phyloP scores from a whole-genome alignment of 306 rosid species.

The Betula pendula region DNA sequence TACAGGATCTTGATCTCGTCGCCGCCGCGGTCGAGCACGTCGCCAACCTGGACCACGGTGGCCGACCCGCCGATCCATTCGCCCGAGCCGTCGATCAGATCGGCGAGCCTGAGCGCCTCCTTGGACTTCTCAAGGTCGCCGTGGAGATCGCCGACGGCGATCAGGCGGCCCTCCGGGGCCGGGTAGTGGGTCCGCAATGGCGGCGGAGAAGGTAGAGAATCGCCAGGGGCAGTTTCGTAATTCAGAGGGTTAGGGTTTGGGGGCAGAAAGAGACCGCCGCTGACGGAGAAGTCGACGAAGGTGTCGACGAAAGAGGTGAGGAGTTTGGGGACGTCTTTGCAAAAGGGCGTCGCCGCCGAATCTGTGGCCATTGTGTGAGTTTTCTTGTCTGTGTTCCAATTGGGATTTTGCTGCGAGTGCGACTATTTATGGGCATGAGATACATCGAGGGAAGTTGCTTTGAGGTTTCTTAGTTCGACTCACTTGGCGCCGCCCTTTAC shows the following conservation, averaged over 20 bases:
- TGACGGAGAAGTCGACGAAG: constrained; percentile 89
- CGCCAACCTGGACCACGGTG: constrained; percentile 83
- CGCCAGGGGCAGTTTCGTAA: background rate
- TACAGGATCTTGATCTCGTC: constrained; percentile 80
- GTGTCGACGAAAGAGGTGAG: constrained; percentile 76
- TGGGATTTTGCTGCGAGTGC: too few species aligned
- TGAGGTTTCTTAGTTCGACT: too few species aligned
- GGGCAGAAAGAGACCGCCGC: constrained; percentile 66
- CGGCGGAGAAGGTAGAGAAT: background rate
- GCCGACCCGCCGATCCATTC: constrained; percentile 74
- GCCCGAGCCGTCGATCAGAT: constrained; percentile 57
- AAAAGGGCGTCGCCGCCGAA: constrained; percentile 27
- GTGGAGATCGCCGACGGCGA: constrained; percentile 88
- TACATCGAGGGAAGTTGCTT: too few species aligned
- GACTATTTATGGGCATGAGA: too few species aligned
- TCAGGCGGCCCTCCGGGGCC: constrained; percentile 44
- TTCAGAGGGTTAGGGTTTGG: background rate
- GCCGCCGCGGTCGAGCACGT: constrained; percentile 88
- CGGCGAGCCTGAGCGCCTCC: constrained; percentile 69
- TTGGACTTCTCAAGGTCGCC: constrained; percentile 84
- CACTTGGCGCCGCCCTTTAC: too few species aligned
- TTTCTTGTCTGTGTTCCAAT: too few species aligned
- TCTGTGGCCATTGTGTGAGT: background rate
- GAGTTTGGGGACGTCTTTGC: constrained; percentile 57
- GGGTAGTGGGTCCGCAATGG: constrained; percentile 53